Conservation (phyloP, 2,329 filamentous ascomycete species). For the Erysiphe neolycopersici region DNA sequence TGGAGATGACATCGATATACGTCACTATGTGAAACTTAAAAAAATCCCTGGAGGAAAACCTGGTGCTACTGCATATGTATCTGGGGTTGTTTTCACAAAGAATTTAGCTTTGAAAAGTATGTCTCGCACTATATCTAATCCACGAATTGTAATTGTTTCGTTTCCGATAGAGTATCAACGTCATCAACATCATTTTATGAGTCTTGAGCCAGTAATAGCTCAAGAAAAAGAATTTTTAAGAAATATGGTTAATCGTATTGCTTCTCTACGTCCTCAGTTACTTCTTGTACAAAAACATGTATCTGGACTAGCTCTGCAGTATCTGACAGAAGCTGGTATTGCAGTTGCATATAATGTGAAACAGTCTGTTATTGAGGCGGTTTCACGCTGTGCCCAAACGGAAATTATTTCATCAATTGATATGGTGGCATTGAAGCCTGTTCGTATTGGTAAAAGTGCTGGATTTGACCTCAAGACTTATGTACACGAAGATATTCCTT, state of each 20-base stretch:
- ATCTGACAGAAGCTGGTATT: constrained; percentile 68
- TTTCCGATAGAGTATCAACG: constrained; percentile 92
- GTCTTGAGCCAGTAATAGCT: constrained; percentile 80
- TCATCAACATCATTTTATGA: constrained; percentile 90
- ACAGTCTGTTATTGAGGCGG: constrained; percentile 78
- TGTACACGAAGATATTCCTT: constrained; percentile 46
- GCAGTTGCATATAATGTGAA: constrained; percentile 95
- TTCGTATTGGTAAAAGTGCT: constrained; percentile 53
- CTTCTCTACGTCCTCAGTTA: constrained; percentile 58
- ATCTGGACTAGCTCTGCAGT: constrained; percentile 69
- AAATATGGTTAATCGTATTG: constrained; percentile 77
- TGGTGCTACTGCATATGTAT: constrained; percentile 84
- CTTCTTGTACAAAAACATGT: constrained; percentile 84
- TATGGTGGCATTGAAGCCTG: constrained; percentile 52
- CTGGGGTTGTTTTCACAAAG: constrained; percentile 90
- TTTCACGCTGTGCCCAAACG: constrained; percentile 75
- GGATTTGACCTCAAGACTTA: constrained; percentile 93
- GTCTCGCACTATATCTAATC: constrained; percentile 59
- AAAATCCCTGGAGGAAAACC: constrained; percentile 80
- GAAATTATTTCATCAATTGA: constrained; percentile 87
- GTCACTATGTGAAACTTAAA: constrained; percentile 92
- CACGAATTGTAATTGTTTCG: constrained; percentile 73
- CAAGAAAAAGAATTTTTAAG: constrained; percentile 86
- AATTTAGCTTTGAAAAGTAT: constrained; percentile 93
- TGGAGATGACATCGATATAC: constrained; percentile 88